Base-by-base conservation (phyloP, 2,329 filamentous ascomycete species). In the Aspergillus caelatus region DNA sequence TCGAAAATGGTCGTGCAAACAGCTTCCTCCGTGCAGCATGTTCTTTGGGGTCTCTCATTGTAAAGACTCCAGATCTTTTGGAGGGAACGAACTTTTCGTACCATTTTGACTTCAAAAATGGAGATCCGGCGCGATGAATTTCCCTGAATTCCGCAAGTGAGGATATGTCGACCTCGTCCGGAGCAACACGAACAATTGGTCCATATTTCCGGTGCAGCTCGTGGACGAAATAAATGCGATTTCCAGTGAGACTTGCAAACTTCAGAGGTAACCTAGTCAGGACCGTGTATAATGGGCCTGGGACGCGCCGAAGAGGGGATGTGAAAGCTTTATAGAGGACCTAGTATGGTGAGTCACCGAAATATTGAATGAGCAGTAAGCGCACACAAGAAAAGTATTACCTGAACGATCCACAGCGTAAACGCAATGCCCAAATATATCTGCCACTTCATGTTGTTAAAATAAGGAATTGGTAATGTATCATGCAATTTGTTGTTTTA, bases 21-120 rank as follows among this genome's bases (percentile, higher is more conserved):
- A 85, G 71, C 53, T 77, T 75, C 28, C 82, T 75, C 14, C 77
- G 72, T 1, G 71, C 72, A 8, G 78, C 75, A 67, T 84, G 82
- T 21, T 72, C 68, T 16, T 77, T 73, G 1, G 75, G 55, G 45
- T 82, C 72, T 2, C 62, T 69, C 26, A 80, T 79, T 43, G 65
- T 76, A 67, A 83, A 82, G 45, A 84, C 48, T 41, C 72, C 75
- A 10, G 68, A 54, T 46, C 50, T 60, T 4, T 52, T 43, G 1
- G 60, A 57, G 6, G 58, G 48, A 0, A 61, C 63, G 45, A 72
- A 65, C 7, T 59, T 64, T 23, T 63, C 53, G 60, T 77, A 77
- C 72, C 72, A 78, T 5, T 66, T 39, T 6, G 66, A 64, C 55
- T 77, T 77, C 8, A 66, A 41, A 32, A 72, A 78, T 3, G 67